Evolutionary conservation across 345 rosid species (phyloP).

Genomic region (Eucalyptus polyanthemos): DNA sequence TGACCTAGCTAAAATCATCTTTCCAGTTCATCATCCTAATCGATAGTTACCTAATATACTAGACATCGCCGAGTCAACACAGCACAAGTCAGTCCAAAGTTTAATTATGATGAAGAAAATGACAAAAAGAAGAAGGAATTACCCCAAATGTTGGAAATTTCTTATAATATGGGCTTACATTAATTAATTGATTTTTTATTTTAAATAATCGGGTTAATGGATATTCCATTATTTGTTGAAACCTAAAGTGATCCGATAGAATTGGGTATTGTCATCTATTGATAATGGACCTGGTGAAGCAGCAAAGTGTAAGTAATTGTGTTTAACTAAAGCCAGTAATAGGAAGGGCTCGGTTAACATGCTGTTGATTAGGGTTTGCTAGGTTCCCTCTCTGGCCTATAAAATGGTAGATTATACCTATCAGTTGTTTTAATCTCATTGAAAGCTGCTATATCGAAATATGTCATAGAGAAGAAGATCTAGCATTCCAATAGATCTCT

Average conservation of each 20-base stretch:
- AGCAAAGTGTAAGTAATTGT: accelerated
- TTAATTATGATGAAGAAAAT: neutral
- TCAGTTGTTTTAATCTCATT: no score
- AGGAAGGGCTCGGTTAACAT: accelerated
- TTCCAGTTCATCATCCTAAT: neutral
- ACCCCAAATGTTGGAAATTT: neutral
- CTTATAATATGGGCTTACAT: no score
- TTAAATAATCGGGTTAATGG: no score
- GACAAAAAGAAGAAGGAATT: neutral
- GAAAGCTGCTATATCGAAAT: no score
- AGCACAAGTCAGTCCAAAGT: neutral
- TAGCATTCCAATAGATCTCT: accelerated
- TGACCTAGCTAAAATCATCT: neutral
- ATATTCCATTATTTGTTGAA: no score
- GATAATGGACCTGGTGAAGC: no score
- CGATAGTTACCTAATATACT: neutral
- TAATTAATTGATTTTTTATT: no score
- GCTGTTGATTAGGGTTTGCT: no score
- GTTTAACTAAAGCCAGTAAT: accelerated
- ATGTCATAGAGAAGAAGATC: accelerated
- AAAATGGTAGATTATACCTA: no score
- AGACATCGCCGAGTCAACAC: neutral
- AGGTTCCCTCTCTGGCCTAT: no score
- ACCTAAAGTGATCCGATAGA: no score
- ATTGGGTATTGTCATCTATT: no score